Evolutionary conservation across 2,329 filamentous ascomycete genomes (phyloP), one percentile per base, ranked within the genome.

Genomic region (Ascochyta pisi): DNA sequence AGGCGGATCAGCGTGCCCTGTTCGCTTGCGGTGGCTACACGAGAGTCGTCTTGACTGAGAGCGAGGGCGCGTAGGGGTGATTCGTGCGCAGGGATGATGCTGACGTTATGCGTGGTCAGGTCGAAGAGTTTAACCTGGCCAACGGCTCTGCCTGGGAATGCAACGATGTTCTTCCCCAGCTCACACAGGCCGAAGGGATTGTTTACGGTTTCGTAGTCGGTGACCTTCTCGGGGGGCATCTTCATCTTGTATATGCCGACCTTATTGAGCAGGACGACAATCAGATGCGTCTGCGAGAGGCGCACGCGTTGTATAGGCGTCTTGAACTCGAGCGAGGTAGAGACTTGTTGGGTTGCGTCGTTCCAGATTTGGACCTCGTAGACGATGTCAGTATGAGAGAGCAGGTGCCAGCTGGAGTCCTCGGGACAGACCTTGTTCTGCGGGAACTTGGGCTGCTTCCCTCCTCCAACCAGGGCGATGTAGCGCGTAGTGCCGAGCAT

Each of bases 111-210:
- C 0, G 87, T 91, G 16, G 82, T 81, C 10, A 96, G 77, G 66
- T 96, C 88, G 47, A 96, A 89, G 1, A 98, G 79, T 73, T 97
- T 93, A 26, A 98, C 89, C 69, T 99, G 95, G 12, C 95, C 95
- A 0, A 86, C 78, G 0, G 90, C 93, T 48, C 92, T 85, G n/a
- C 94, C 94, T 0, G 94, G 94, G 60, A 98, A 95, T 0, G 89
- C 91, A 6, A 96, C 81, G 33, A 88, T 81, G 62, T 87, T 88
- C 34, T 87, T 81, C 1, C 89, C 89, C 19, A 98, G 79, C 69
- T 89, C 90, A 67, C 91, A 92, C 8, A 98, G 79, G 0, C 93
- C 95, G 43, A 88, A 81, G 0, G 88, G 85, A 69, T 99, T 99
- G 73, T 92, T 87, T 19, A 90, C 86, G 1, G 95, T 99, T 70